A percentile compares a stretch with the other conserved stretches of the same genome.
These are phyloP conservation scores for Diaporthe capsici DNA, from an alignment of 2,329 filamentous ascomycete genomes.

Conservation along the genomic window DNA sequence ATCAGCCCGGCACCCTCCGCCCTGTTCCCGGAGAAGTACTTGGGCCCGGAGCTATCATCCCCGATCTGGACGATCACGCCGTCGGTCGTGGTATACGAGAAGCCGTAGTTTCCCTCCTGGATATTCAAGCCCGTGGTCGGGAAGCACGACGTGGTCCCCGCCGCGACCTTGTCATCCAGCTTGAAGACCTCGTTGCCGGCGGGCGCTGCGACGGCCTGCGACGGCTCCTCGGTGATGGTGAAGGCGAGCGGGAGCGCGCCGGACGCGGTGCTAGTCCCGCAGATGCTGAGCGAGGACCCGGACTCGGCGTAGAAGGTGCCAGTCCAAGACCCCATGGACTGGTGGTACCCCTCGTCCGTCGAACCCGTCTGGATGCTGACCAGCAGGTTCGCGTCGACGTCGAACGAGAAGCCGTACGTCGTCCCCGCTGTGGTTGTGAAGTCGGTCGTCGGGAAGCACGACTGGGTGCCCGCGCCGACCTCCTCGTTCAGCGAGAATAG, in stretches of 20 bases:
- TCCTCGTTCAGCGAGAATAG: conserved; percentile 20
- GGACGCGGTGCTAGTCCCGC: background rate
- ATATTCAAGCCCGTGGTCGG: conserved; percentile 12
- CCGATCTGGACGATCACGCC: conserved; percentile 11
- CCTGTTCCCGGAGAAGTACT: conserved; percentile 21
- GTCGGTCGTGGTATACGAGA: conserved; percentile 14
- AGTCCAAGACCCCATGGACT: conserved; percentile 13
- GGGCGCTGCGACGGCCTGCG: conserved; percentile 6
- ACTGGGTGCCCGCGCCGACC: background rate
- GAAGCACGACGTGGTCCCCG: conserved; percentile 10
- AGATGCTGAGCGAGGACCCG: background rate
- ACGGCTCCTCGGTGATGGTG: conserved; percentile 23
- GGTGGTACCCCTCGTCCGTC: conserved; percentile 25
- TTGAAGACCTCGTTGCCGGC: conserved; percentile 1
- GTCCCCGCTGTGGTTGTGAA: conserved; percentile 1
- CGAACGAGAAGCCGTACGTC: conserved; percentile 22
- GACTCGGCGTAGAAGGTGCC: conserved; percentile 18
- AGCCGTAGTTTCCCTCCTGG: conserved; percentile 12
- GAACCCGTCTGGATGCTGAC: conserved; percentile 5
- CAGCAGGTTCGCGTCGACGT: conserved; percentile 7
- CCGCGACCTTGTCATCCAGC: conserved; percentile 10
- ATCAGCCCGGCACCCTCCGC: conserved; percentile 7
- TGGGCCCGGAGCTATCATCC: conserved; percentile 12
- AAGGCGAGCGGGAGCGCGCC: conserved; percentile 7
- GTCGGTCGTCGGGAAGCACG: background rate